Evolutionary conservation across 1,284 basidiomycete species (phyloP), one percentile per base, ranked within the genome.

Genomic region (Boletus sp.): DNA sequence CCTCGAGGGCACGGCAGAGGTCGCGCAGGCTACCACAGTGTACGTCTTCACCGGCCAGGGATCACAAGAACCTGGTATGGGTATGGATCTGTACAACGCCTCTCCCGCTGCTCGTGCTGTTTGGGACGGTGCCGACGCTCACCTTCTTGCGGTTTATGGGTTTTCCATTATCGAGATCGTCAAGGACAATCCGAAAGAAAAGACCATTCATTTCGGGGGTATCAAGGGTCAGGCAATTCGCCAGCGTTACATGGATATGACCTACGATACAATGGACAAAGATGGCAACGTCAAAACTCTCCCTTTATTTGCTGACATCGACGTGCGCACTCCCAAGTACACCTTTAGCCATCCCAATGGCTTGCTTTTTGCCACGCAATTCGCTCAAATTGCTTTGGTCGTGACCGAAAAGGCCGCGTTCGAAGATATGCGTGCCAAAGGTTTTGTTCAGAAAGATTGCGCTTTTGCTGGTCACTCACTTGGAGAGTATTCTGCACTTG

Each of bases 41-140:
- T 98, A 98, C 62, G 93, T 97, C 63, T 98, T 98, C 78, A 99
- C 95, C 46, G 95, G 95, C 42, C 95, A 99, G 69, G 95, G 95
- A 48, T 98, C 94, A 20, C 96, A 99, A 70, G 95, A 99, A 70
- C 86, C 88, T 41, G 93, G 94, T 32, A 99, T 99, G 95, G 95
- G 96, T 34, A 98, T 99, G 94, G 94, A 98, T 60, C 80, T 99
- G 4, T 99, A 98, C 78, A 88, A 84, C 68, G 82, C 74, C 57
- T 97, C 93, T 10, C 86, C 91, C 35, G 93, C 94, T 32, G 96
- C 95, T 54, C 89, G 89, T 58, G 88, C 91, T 40, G 94, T 98
- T 47, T 99, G 95, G 95, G 94, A 99, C 53, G 88, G 87, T 49
- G 95, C 95, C 44, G 95, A 99, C 64, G 80, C 82, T 20, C 95